Conservation (phyloP, 768 basidiomycete genomes). For the Calocybe cyanea region DNA sequence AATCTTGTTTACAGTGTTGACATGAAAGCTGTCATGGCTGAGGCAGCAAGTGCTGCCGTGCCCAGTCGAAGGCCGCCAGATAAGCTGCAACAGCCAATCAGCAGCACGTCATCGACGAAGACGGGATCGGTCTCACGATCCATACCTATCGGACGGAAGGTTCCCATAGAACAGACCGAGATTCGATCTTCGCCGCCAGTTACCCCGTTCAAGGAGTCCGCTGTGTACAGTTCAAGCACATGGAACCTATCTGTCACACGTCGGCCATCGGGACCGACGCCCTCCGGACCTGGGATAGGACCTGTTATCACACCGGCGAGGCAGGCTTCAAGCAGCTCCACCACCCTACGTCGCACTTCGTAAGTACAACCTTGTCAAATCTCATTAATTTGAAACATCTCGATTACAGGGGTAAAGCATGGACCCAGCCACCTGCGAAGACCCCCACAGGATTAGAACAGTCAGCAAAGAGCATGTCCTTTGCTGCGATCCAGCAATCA, state of each 20-base stretch:
- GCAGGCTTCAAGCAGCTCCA: slow-evolving; percentile 27
- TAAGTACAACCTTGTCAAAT: slow-evolving; percentile 30
- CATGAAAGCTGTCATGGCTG: slow-evolving; percentile 85
- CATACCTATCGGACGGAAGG: slow-evolving; percentile 8
- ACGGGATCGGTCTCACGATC: too few relatives aligned
- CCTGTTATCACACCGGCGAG: slow-evolving; percentile 63
- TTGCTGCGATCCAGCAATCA: slow-evolving; percentile 80
- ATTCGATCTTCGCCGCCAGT: slow-evolving; percentile 8
- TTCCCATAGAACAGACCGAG: slow-evolving; percentile 2
- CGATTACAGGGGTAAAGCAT: slow-evolving; percentile 47
- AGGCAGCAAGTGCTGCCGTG: slow-evolving; percentile 32
- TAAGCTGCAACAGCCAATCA: neutral
- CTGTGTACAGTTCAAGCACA: slow-evolving; percentile 7
- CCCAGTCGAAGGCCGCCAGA: slow-evolving; percentile 9
- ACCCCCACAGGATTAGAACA: slow-evolving; percentile 23
- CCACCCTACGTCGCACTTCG: slow-evolving; percentile 38
- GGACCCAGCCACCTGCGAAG: slow-evolving; percentile 33
- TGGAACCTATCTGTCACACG: slow-evolving; percentile 16
- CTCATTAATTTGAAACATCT: neutral
- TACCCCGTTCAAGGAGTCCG: slow-evolving; percentile 8
- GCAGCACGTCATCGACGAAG: neutral
- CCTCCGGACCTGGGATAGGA: slow-evolving; percentile 41
- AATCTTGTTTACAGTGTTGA: slow-evolving; percentile 53
- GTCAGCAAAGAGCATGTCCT: slow-evolving; percentile 48
- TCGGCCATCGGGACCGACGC: slow-evolving; percentile 18